Evolutionary conservation across 495 filamentous ascomycete genomes (phyloP).

Genomic region (Collariella sp.): DNA sequence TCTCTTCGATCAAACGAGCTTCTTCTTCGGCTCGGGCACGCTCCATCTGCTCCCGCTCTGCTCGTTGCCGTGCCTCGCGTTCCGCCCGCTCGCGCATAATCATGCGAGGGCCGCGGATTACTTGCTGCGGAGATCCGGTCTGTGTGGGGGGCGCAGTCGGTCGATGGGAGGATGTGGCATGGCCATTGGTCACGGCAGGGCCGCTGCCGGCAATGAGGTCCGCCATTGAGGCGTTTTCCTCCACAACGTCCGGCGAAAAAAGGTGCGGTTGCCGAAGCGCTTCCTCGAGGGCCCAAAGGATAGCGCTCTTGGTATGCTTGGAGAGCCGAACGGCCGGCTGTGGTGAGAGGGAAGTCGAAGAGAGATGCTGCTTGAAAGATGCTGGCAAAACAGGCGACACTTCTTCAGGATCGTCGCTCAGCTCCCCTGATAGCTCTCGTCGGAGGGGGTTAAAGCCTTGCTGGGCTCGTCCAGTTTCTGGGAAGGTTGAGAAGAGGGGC

Average conservation of each 20-base stretch:
- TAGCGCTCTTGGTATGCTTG: slow-evolving; percentile 50
- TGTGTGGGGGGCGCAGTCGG: slow-evolving; percentile 37
- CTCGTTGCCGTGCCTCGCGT: slow-evolving; percentile 57
- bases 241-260: slow-evolving; percentile 75
- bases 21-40: slow-evolving; percentile 47
- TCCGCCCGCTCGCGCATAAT: slow-evolving; percentile 63
- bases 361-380: slow-evolving; percentile 17
- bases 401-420: slow-evolving; percentile 33
- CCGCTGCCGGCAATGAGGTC: slow-evolving; percentile 57
- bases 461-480: slow-evolving; percentile 19
- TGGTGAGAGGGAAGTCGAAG: slow-evolving; percentile 23
- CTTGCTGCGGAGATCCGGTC: slow-evolving; percentile 41
- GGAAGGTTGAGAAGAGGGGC: slow-evolving; percentile 26
- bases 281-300: slow-evolving; percentile 86
- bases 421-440: slow-evolving; percentile 38
- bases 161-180: slow-evolving; percentile 36
- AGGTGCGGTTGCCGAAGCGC: slow-evolving; percentile 73
- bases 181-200: slow-evolving; percentile 41
- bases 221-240: slow-evolving; percentile 93
- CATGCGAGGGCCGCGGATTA: slow-evolving; percentile 54
- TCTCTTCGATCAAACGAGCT: slow-evolving; percentile 46
- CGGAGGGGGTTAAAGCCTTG: slow-evolving; percentile 19
- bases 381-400: slow-evolving; percentile 24
- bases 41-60: slow-evolving; percentile 48
- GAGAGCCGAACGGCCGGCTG: slow-evolving; percentile 36